Evolutionary conservation across 257 asterid genomes (phyloP).

Genomic region (Penstemon davidsonii): DNA sequence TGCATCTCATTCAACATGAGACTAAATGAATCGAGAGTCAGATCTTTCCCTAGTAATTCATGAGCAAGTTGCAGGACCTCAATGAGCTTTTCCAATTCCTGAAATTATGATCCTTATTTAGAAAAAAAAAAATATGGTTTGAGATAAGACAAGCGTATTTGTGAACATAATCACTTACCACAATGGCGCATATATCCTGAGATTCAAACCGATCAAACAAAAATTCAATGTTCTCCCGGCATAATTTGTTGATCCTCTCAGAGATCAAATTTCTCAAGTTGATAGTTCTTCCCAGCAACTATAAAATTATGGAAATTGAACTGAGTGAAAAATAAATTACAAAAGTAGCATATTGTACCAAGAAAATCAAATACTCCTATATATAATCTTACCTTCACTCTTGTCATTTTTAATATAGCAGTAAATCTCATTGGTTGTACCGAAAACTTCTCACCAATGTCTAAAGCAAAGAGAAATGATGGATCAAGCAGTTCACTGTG

Average conservation of each 20-base stretch:
- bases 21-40: conserved; percentile 76
- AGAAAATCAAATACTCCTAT: neutral
- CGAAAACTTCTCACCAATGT: conserved; percentile 81
- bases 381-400: conserved; percentile 72
- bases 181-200: conserved; percentile 91
- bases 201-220: conserved; percentile 90
- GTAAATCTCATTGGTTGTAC: conserved; percentile 87
- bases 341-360: neutral
- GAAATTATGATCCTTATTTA: conserved; percentile 35
- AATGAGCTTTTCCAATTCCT: conserved; percentile 94
- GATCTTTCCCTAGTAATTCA: conserved; percentile 75
- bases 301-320: conserved; percentile 26
- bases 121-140: conserved; percentile 9
- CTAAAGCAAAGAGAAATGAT: conserved; percentile 87
- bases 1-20: conserved; percentile 92
- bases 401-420: conserved; percentile 71
- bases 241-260: conserved; percentile 84
- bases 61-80: conserved; percentile 78
- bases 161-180: conserved; percentile 52
- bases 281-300: conserved; percentile 97
- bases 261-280: conserved; percentile 87
- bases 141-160: conserved; percentile 19
- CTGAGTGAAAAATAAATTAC: conserved; percentile 11
- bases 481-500: conserved; percentile 93
- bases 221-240: conserved; percentile 89